Conservation (phyloP, 2,329 filamentous ascomycete genomes). For the Cercospora citrullina region DNA sequence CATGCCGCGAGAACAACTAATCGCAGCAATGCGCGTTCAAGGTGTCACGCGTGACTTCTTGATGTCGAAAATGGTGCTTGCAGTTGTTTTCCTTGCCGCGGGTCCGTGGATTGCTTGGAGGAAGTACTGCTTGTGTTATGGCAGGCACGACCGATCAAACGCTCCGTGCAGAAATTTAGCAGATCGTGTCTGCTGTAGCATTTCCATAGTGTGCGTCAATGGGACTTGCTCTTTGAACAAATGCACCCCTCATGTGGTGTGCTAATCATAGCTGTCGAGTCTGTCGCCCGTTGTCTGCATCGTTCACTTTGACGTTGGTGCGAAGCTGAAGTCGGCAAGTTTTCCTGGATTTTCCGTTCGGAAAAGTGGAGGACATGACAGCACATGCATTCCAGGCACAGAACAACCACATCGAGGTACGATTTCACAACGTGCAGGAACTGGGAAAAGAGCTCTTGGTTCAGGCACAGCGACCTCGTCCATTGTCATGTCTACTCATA, state of each 20-base stretch:
- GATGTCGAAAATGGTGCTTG: neutral
- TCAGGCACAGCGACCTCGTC: conserved; percentile 20
- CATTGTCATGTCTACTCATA: conserved; percentile 29
- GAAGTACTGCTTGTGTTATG: neutral
- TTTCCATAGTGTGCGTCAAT: neutral
- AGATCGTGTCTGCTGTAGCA: neutral
- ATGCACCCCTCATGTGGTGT: neutral
- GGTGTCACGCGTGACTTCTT: too few relatives aligned
- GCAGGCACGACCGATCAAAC: neutral
- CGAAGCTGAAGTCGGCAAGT: neutral
- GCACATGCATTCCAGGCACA: neutral
- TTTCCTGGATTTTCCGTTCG: neutral
- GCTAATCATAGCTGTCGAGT: neutral
- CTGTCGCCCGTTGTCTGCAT: neutral
- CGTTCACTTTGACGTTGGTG: neutral
- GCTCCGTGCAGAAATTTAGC: neutral
- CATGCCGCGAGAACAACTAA: conserved; percentile 21
- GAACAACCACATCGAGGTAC: neutral
- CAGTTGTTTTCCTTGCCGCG: neutral
- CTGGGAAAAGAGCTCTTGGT: conserved; percentile 14
- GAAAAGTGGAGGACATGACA: neutral
- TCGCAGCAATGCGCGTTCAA: neutral
- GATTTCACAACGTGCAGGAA: neutral
- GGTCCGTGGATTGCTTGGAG: neutral
- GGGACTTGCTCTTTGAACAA: neutral